Evolutionary conservation across 352 stramenopile species (phyloP), one percentile per base, ranked within the genome.

Genomic region (Thalassiosira exigua): DNA sequence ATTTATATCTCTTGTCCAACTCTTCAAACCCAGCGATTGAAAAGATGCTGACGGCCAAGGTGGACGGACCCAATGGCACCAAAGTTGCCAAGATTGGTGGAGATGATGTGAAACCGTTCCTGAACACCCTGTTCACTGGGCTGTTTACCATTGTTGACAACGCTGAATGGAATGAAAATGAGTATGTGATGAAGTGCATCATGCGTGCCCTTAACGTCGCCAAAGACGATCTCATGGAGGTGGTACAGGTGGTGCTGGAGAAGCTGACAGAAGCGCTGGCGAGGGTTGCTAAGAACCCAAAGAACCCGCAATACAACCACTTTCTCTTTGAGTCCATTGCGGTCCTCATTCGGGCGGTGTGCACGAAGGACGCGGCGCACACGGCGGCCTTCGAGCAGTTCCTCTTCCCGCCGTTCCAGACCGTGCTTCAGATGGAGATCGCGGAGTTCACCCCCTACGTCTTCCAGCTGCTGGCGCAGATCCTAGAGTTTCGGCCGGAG

Each of bases 291-390:
- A 97, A 96, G 39, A 99, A 99, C 88, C 97, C 98, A 26, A 97
- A 95, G 65, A 99, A 99, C 84, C 98, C 98, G 21, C 96, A 96
- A 22, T 99, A 98, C 88, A 99, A 98, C 74, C 98, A 99, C 85
- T 99, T 97, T 73, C 86, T 99, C 5, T 99, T 99, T 76, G 98
- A 99, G 87, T 98, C 96, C 11, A 93, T 99, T 36, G 98, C 97
- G 0, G 95, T 98, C 19, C 82, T 98, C 12, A 96, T 99, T 48
- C 79, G 95, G 46, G 96, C 97, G 46, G 95, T 98, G 5, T 98
- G 95, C 81, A 83, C 79, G n/a, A 81, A 86, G 61, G 79, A 94
- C 66, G 69, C 82, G 39, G 80, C 75, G 12, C 61, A 84, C 39
- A 91, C 87, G 9, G 53, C 59, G 21, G 36, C 84, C 39, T 98